Evolutionary conservation across 306 rosid species (phyloP), one percentile per base, ranked within the genome.

Genomic region (Prunus davidiana): DNA sequence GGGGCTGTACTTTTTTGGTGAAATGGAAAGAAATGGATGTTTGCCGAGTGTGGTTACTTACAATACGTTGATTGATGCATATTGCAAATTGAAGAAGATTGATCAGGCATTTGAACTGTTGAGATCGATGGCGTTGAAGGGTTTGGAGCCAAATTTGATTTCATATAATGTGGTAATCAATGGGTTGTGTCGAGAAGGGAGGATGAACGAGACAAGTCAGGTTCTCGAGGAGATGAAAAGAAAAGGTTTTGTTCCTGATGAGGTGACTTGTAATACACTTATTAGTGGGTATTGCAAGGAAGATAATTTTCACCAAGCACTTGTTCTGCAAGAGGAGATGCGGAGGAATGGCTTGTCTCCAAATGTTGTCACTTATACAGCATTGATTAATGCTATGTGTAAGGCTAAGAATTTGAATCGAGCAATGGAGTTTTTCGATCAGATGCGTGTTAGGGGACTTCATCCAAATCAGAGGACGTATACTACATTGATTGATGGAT

Each of bases 401-500:
- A 93, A 91, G 89, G 90, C 85, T 30, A 86, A 87, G 75, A 91
- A 93, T 87, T 70, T 93, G 76, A 81, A 72, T 61, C 86, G 98
- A 0, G 97, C 96, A 0, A 52, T 89, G 78, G 93, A 88, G 77
- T 74, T 93, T 84, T 79, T 91, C 7, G 78, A 84, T 76, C 96
- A 89, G 82, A 93, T 93, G 93, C 87, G 58, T 52, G 83, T 32
- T 62, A 79, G 97, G 73, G 96, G 97, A 41, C 86, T 93, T 72
- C 10, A 58, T 61, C 98, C 98, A 1, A 91, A 89, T 75, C 97
- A 82, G 87, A 88, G 88, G 77, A 93, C 98, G 1, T 93, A 80
- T 64, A 93, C 93, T 1, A 93, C 98, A n/a, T 45, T 93, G 70
- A 85, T 93, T 55, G 93, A 89, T 78, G 98, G 98, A 28, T 91